Base-by-base conservation (phyloP, 208 protist genomes). In the Crithidia bombi region DNA sequence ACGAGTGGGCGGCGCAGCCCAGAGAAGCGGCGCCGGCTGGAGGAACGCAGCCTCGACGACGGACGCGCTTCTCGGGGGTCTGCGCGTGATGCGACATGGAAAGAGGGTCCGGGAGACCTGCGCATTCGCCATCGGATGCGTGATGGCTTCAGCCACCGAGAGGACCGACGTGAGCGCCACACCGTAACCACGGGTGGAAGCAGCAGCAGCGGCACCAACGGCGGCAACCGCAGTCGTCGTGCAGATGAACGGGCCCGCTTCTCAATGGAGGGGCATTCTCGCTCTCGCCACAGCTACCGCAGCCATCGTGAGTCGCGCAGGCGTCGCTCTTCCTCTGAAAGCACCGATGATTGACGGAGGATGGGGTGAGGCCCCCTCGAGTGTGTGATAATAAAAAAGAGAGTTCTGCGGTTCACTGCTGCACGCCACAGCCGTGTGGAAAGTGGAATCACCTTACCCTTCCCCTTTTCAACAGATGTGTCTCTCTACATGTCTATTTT, bases 211-310 rank as follows among this genome's bases (percentile, higher is more conserved):
- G 21, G 44, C 38, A 33, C 23, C 23, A 21, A 28, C 49, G 26
- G 58, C 14, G 28, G 51, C 39, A 32, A 41, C 1, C 30, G 35
- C 46, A 39, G 66, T 19, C n/a, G n/a, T n/a, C n/a, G n/a, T n/a
- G n/a, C n/a, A n/a, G 11, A 44, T 26, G 66, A 58, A 19, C 46
- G 32, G n/a, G 3, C 21, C 19, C 46, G 28, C n/a, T 38, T 36
- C 56, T 23, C 26, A 32, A 23, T 41, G n/a, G 66, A 41, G 35
- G 26, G 25, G 3, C 14, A 36, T 39, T 56, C 66, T 14, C 28
- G n/a, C 25, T 57, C 66, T 7, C 46, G 56, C 19, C 66, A 12
- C 35, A 52, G 41, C 32, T 35, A 39, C 38, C 55, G 33, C 35
- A 36, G 36, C 36, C 0, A 28, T 35, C 43, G 46, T 25, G 57